Conservation (phyloP, 140 eudicot genomes). For the Bidens hawaiensis region DNA sequence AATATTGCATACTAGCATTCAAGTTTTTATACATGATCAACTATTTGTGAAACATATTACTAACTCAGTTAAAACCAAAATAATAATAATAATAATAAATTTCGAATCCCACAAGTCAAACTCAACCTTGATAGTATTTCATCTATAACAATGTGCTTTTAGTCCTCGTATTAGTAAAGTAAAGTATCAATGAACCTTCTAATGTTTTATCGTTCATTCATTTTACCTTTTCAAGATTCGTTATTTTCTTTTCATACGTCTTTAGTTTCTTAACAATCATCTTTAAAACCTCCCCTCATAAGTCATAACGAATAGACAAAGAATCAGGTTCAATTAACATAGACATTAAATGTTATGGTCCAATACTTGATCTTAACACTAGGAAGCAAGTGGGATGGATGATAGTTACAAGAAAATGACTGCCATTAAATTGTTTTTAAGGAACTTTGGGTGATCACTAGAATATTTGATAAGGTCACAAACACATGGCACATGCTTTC, state of each 20-base stretch:
- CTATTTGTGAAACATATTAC: no score
- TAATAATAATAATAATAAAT: not conserved
- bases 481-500: constrained; percentile 30
- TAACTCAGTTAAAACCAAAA: not conserved
- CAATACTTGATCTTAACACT: constrained; percentile 21
- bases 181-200: not conserved
- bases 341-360: constrained; percentile 16
- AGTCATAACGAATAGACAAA: not conserved
- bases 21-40: not conserved
- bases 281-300: not conserved
- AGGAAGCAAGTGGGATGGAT: constrained; percentile 20
- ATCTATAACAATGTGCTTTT: not conserved
- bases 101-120: constrained; percentile 1
- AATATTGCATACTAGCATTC: not conserved
- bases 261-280: not conserved
- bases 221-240: not conserved
- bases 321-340: constrained; percentile 8
- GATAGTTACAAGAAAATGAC: constrained; percentile 34
- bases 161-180: not conserved
- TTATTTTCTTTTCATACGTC: constrained; percentile 7
- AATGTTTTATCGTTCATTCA: not conserved
- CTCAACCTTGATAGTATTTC: not conserved
- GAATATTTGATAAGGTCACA: constrained; percentile 25
- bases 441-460: constrained; percentile 16
- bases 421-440: constrained; percentile 22